A percentile compares a stretch with the other conserved stretches of the same genome.
These are phyloP conservation scores for Stenocarpella maydis DNA, from an alignment of 2,329 filamentous ascomycete species.

Conservation along the genomic window DNA sequence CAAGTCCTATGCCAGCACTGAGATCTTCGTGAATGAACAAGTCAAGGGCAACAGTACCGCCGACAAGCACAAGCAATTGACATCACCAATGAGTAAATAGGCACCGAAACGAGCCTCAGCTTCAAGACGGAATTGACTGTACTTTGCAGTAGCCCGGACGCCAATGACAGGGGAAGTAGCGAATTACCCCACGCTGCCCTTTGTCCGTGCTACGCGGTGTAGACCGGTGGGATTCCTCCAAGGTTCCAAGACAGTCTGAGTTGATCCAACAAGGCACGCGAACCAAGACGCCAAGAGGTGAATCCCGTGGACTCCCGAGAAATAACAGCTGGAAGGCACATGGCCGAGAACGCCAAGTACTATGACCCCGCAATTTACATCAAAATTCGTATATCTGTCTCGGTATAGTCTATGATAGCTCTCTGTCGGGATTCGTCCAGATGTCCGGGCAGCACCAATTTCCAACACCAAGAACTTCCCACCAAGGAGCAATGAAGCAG, in stretches of 20 bases:
- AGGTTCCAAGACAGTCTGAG: no score
- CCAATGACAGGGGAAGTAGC: not conserved
- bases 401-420: not conserved
- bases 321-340: not conserved
- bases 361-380: not conserved
- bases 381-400: slow-evolving; percentile 1
- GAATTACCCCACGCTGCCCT: not conserved
- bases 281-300: slow-evolving; percentile 11
- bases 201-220: not conserved
- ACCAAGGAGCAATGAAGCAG: not conserved
- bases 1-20: no score
- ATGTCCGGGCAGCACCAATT: not conserved
- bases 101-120: not conserved
- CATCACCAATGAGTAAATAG: not conserved
- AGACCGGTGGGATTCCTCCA: not conserved
- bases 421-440: no score
- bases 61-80: not conserved
- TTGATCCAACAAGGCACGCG: not conserved
- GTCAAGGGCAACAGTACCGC: not conserved
- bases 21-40: no score
- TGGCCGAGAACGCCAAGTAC: slow-evolving; percentile 4
- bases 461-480: not conserved
- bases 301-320: not conserved
- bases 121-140: not conserved
- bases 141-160: not conserved